phyloP scores from a whole-genome alignment of 2,329 filamentous ascomycete species.

The Ilyonectria robusta region DNA sequence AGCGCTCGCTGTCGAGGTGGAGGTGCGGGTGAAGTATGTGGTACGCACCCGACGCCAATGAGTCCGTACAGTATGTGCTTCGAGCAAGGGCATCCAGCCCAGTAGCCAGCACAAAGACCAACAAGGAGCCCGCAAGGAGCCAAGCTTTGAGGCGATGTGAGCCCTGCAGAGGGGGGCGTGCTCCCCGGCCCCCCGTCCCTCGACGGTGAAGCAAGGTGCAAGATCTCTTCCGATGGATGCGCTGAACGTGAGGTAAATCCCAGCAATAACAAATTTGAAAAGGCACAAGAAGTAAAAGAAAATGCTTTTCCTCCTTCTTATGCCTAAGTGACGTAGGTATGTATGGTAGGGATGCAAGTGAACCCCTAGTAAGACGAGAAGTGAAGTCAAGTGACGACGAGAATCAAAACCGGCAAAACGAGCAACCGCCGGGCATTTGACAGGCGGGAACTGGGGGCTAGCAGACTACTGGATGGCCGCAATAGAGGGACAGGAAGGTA shows the following conservation, averaged over 20 bases:
- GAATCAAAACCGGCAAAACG: conserved; percentile 12
- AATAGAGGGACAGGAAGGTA: background rate
- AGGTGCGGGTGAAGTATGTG: conserved; percentile 23
- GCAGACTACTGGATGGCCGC: background rate
- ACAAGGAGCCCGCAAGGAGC: conserved; percentile 5
- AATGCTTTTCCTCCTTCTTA: conserved; percentile 9
- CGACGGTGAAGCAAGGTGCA: conserved; percentile 1
- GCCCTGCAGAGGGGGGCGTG: conserved; percentile 5
- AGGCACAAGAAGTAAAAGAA: background rate
- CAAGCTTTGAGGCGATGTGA: conserved; percentile 29
- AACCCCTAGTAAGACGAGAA: conserved; percentile 15
- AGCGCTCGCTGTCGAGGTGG: conserved; percentile 22
- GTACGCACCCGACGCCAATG: conserved; percentile 12
- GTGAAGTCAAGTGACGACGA: conserved; percentile 7
- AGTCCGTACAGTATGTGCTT: background rate
- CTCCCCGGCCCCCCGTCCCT: conserved; percentile 7
- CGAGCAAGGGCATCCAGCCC: background rate
- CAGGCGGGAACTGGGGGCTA: background rate
- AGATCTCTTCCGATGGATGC: conserved; percentile 6
- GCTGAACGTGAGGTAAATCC: background rate
- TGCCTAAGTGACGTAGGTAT: conserved; percentile 17
- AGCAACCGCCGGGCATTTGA: background rate
- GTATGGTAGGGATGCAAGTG: conserved; percentile 15
- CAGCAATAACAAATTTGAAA: background rate
- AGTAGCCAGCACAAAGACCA: conserved; percentile 2